Base-by-base conservation (phyloP, 192 early-diverging fungal species). In the Hyaloraphidium curvatum region DNA sequence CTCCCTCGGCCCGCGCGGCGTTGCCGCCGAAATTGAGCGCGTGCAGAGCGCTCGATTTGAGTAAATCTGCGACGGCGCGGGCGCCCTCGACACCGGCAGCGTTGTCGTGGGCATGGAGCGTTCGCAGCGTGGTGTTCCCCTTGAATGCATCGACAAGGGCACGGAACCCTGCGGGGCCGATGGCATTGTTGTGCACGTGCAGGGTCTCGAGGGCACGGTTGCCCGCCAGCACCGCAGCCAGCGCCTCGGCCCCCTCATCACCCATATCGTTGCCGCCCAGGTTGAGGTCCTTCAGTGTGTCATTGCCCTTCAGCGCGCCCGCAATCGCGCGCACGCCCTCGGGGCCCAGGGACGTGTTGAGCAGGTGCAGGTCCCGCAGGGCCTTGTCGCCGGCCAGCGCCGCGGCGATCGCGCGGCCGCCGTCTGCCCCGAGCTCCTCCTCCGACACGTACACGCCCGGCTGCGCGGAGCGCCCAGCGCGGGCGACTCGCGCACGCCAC, bases 321-420 rank as follows among this genome's bases (percentile, higher is more conserved):
- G 56, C 23, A 16, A 70, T 25, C 3, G 54, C 30, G 13, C 51
- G 16, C 0, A 64, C 64, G 3, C 63, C 62, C 4, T 60, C 54
- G 4, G 61, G 53, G 0, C 59, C 48, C 16, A 70, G 55, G 39
- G 51, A 48, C 48, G 66, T 67, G 56, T 62, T 58, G 19, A 58
- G 56, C 16, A 74, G 37, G 52, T 74, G 62, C 40, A 71, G 2
- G 50, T 66, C 61, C n/a, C 58, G 63, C 26, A 71, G 40, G 30
- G 62, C 58, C 28, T 62, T 53, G 57, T 71, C 67, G 29, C 67
- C 57, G 37, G n/a, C n/a, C n/a, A 71, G 55, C 35, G 64, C 64
- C 30, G 28, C 33, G 1, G 64, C 67, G 11, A 71, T 25, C 21
- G 57, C 58, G n/a, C 51, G 37, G 0, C 62, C 55, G 16, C 69